Conservation (phyloP, 139 green algal genomes). For the Chlorella sorokiniana region DNA sequence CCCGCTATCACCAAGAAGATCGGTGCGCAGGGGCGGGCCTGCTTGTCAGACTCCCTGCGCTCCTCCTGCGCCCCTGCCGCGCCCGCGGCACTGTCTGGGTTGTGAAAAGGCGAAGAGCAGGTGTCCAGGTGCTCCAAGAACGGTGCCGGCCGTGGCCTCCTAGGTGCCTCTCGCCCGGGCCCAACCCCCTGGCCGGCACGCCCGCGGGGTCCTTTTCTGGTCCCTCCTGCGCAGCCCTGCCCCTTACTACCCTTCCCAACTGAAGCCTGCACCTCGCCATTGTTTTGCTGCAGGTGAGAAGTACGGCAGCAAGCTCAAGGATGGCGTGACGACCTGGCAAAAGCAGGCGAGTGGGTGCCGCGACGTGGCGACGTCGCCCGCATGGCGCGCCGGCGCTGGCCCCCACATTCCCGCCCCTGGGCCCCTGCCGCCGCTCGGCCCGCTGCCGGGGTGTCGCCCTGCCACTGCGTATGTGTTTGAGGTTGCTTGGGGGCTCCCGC, state of each 20-base stretch:
- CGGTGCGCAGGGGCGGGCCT: not conserved
- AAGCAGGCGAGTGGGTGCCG: conserved; percentile 41
- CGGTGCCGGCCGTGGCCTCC: not conserved
- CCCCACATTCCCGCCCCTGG: too few relatives aligned
- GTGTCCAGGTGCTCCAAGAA: not conserved
- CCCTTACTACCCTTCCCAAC: too few relatives aligned
- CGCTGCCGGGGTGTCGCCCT: not conserved
- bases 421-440: not conserved
- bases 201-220: not conserved
- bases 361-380: not conserved
- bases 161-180: not conserved
- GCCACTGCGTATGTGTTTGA: too few relatives aligned
- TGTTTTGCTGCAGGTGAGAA: conserved; percentile 50
- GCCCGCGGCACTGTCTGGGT: not conserved
- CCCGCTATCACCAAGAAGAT: conserved; percentile 52
- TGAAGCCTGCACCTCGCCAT: conserved; percentile 18
- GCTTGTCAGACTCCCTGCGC: not conserved
- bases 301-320: conserved; percentile 45
- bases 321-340: conserved; percentile 53
- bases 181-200: not conserved
- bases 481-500: too few relatives aligned
- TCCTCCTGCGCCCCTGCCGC: not conserved
- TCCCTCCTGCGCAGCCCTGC: not conserved
- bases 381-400: too few relatives aligned
- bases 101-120: not conserved